Conservation (phyloP, 495 filamentous ascomycete species). For the Neurospora sp. region DNA sequence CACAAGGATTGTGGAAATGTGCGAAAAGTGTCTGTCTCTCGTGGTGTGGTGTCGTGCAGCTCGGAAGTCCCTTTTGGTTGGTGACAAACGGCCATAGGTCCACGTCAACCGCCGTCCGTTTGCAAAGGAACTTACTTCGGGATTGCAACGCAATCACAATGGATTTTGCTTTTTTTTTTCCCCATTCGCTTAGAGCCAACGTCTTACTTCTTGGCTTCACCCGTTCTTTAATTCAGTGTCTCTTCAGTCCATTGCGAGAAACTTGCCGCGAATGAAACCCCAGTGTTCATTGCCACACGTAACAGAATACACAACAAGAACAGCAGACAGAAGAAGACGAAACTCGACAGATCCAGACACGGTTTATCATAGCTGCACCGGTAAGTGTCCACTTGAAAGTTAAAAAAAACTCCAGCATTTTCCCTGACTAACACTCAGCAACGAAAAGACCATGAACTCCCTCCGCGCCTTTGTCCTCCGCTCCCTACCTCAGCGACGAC, state of each 20-base stretch:
- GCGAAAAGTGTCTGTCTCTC: no score
- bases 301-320: neutral
- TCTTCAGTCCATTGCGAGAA: neutral
- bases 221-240: neutral
- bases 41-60: neutral
- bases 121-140: neutral
- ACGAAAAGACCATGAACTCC: neutral
- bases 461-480: neutral
- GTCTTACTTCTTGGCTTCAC: neutral
- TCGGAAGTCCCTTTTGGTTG: neutral
- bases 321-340: neutral
- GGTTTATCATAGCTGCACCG: neutral
- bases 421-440: neutral
- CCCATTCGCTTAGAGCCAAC: neutral
- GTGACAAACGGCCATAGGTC: neutral
- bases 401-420: neutral
- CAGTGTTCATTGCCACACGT: neutral
- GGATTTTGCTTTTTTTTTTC: neutral
- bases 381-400: neutral
- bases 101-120: neutral
- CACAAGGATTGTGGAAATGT: neutral
- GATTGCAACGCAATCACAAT: neutral
- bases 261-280: neutral
- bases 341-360: neutral
- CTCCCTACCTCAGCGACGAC: neutral